Percentiles rank a stretch among this genome's conserved stretches.
Evolutionary conservation across 1,284 basidiomycete species (phyloP).

Genomic region (Xerocomus amazonicus): DNA sequence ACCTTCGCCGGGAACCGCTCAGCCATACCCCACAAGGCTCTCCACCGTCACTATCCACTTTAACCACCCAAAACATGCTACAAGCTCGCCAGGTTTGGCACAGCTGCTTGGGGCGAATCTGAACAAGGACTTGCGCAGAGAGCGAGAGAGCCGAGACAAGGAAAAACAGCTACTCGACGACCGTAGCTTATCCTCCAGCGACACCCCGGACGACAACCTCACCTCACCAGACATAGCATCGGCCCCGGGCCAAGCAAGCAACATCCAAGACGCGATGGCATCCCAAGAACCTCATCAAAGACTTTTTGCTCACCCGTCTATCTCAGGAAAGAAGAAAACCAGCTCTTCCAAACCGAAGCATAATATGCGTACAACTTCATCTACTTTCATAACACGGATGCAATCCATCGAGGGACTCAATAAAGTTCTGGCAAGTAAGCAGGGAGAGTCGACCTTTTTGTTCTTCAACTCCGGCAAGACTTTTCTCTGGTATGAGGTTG

Average conservation of each 20-base stretch:
- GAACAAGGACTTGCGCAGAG: constrained; percentile 38
- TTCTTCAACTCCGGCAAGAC: constrained; percentile 83
- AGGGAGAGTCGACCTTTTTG: constrained; percentile 78
- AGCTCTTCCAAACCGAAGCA: constrained; percentile 73
- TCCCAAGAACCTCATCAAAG: constrained; percentile 39
- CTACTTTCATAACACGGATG: constrained; percentile 84
- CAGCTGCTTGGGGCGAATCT: constrained; percentile 59
- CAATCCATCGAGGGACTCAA: constrained; percentile 76
- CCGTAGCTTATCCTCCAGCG: constrained; percentile 73
- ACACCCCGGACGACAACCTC: constrained; percentile 59
- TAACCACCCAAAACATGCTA: constrained; percentile 48
- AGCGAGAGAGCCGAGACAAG: constrained; percentile 50
- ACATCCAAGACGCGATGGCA: constrained; percentile 33
- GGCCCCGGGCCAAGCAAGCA: constrained; percentile 13
- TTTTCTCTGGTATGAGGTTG: constrained; percentile 80
- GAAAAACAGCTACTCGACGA: constrained; percentile 48
- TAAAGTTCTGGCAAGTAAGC: constrained; percentile 70
- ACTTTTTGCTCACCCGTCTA: constrained; percentile 46
- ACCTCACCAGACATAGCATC: constrained; percentile 39
- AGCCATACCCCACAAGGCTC: constrained; percentile 58
- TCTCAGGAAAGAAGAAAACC: constrained; percentile 58
- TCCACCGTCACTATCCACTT: constrained; percentile 63
- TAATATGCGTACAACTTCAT: constrained; percentile 83
- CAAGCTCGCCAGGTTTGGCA: constrained; percentile 53
- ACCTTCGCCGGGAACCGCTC: constrained; percentile 44